Conservation (phyloP, 164 flowering plant genomes). For the Aristolochia contorta region DNA sequence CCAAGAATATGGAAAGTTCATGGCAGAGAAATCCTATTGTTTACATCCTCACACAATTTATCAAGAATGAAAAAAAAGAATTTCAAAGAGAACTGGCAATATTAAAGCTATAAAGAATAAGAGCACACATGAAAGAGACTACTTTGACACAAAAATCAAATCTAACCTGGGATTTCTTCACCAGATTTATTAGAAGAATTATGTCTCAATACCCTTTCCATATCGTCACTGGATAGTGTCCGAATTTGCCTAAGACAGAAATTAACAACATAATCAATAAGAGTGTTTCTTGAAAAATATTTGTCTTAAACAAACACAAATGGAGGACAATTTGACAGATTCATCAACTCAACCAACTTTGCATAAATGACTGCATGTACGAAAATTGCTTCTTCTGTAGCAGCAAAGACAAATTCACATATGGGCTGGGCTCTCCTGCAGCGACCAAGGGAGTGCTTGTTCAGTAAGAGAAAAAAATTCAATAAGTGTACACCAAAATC, state of each 20-base stretch:
- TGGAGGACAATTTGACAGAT: neutral
- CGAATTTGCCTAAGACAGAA: slow-evolving; percentile 58
- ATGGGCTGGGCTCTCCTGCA: slow-evolving; percentile 83
- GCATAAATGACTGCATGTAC: slow-evolving; percentile 81
- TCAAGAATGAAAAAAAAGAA: neutral
- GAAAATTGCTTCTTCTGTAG: slow-evolving; percentile 80
- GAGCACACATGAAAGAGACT: neutral
- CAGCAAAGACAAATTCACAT: slow-evolving; percentile 80
- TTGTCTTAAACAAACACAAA: neutral
- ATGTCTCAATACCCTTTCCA: slow-evolving; percentile 41
- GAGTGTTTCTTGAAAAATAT: too few species aligned
- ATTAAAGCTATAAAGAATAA: neutral
- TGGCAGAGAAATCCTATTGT: too few species aligned
- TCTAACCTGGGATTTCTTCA: slow-evolving; percentile 60
- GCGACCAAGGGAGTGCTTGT: neutral
- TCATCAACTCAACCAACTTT: slow-evolving; percentile 46
- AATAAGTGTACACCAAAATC: neutral
- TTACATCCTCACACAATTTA: too few species aligned
- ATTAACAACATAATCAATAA: too few species aligned
- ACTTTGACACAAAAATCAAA: neutral
- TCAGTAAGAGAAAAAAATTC: neutral
- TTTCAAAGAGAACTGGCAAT: neutral
- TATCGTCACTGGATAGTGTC: slow-evolving; percentile 58
- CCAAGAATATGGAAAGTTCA: too few species aligned
- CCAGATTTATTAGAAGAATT: slow-evolving; percentile 28